phyloP scores from a whole-genome alignment of 2,329 filamentous ascomycete species.

The Tolypocladium paradoxum region DNA sequence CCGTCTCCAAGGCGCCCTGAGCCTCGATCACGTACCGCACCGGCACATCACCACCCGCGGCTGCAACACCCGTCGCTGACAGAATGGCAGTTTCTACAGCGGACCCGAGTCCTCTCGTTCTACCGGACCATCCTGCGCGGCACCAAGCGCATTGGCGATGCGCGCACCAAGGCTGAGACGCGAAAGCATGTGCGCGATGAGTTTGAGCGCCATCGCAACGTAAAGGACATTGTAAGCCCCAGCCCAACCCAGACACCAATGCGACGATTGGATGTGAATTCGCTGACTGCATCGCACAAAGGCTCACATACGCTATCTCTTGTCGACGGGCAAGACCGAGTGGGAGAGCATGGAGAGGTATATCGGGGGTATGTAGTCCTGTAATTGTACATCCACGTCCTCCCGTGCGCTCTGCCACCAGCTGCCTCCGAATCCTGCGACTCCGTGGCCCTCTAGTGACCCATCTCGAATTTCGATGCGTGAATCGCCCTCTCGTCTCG shows the following conservation, averaged over 20 bases:
- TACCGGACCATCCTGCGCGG: constrained; percentile 49
- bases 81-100: constrained; percentile 44
- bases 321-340: constrained; percentile 54
- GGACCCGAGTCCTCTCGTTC: constrained; percentile 41
- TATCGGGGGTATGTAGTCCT: constrained; percentile 24
- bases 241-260: not conserved
- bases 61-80: not conserved
- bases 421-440: not conserved
- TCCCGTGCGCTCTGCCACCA: not conserved
- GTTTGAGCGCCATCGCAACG: constrained; percentile 46
- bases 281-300: constrained; percentile 13
- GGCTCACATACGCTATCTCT: constrained; percentile 51
- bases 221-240: constrained; percentile 44
- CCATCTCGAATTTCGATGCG: not conserved
- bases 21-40: constrained; percentile 45
- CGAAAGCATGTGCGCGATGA: constrained; percentile 46
- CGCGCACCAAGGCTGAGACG: constrained; percentile 42
- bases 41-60: not conserved
- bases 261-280: not conserved
- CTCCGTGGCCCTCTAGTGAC: not conserved
- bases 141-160: constrained; percentile 40
- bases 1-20: constrained; percentile 30
- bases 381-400: constrained; percentile 13
- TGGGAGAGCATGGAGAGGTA: constrained; percentile 50
- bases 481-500: not conserved